Evolutionary conservation across 1,284 basidiomycete species (phyloP), one percentile per base, ranked within the genome.

Genomic region (Sanghuangporus weigelae): DNA sequence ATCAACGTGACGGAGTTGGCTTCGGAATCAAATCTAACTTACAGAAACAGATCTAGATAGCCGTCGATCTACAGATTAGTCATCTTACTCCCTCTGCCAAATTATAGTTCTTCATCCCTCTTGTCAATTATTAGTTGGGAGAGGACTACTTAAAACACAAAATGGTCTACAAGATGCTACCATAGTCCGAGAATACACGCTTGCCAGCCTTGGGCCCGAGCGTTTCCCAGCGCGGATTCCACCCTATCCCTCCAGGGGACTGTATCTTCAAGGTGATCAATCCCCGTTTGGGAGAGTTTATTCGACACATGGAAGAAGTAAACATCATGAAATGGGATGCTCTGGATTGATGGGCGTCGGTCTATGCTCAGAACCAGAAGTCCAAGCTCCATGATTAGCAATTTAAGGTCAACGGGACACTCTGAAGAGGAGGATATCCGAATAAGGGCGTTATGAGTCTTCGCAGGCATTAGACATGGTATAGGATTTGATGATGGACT

Each of bases 241-340:
- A 66, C 60, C 35, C 59, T 61, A 16, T 58, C 57, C 12, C 35
- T 38, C 64, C 60, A 66, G 11, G 51, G 21, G 10, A 19, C 38
- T 44, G 44, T n/a, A 38, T 51, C 12, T 31, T n/a, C 44, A 11
- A 11, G 11, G 0, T 26, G 6, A 8, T 23, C 35, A 38, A 7
- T 35, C 7, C 4, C 23, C 19, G 10, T 38, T 23, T 3, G 23
- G 11, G 2, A 2, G 10, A 8, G 39, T 14, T n/a, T 19, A 51
- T 23, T 14, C 26, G 21, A 58, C 19, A 58, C 44, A 10, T 21
- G 42, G 8, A 57, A 12, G 63, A 88, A 83, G 69, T 90, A 90
- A 16, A 83, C 73, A 71, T 83, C 80, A 39, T 80, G 77, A 68
- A 89, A 90, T 1, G 81, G 82, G n/a, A 69, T 66, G 21, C 71